phyloP scores from a whole-genome alignment of 1,284 basidiomycete species.

The Ceratobasidium sp. region DNA sequence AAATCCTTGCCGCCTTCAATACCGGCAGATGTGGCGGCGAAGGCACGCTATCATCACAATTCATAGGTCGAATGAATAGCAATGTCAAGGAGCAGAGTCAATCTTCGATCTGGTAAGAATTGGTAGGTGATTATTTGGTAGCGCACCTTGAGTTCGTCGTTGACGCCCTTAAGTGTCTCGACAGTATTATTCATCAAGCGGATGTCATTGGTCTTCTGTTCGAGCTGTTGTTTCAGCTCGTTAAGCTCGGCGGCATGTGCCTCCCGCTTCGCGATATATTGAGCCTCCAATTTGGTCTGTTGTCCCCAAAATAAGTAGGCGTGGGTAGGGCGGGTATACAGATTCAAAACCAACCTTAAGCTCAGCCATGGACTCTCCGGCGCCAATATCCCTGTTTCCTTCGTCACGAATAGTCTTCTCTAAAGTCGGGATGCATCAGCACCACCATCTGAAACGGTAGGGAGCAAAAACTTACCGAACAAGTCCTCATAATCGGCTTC shows the following conservation, averaged over 20 bases:
- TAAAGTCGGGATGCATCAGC: conserved; percentile 49
- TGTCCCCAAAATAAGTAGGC: conserved; percentile 17
- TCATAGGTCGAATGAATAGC: background rate
- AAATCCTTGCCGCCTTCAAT: conserved; percentile 96
- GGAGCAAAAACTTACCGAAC: conserved; percentile 63
- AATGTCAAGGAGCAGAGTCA: conserved; percentile 12
- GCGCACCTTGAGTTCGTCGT: conserved; percentile 94
- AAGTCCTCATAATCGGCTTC: conserved; percentile 97
- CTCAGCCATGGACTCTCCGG: conserved; percentile 82
- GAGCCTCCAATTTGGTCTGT: conserved; percentile 90
- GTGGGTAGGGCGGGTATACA: conserved; percentile 40
- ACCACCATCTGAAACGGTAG: background rate
- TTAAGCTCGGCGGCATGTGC: conserved; percentile 82
- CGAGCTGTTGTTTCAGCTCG: conserved; percentile 92
- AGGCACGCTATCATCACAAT: conserved; percentile 73
- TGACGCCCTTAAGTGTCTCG: conserved; percentile 92
- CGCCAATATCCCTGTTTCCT: conserved; percentile 77
- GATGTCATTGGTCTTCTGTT: conserved; percentile 84
- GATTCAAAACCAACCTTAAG: conserved; percentile 72
- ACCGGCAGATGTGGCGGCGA: conserved; percentile 93
- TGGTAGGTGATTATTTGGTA: background rate
- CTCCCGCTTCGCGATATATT: conserved; percentile 91
- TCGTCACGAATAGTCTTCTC: conserved; percentile 86
- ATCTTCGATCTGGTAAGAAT: background rate
- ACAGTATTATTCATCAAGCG: conserved; percentile 83